Conservation (phyloP, 1,139 yeast species). For the Pichia cactophila region DNA sequence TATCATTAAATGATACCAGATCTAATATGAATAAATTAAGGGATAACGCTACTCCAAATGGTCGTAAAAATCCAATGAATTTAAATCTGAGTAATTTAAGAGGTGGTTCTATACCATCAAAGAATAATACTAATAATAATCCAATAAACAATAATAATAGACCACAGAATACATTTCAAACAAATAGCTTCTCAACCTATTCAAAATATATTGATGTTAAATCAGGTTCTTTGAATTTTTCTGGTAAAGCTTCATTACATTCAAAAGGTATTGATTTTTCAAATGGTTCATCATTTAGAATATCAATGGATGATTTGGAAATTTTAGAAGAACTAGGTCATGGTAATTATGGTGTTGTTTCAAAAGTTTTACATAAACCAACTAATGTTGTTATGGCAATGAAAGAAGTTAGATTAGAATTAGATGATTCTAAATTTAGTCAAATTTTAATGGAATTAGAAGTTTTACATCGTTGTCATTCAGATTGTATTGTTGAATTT, state of each 20-base stretch:
- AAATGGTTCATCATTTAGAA: slow-evolving; percentile 79
- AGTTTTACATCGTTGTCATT: slow-evolving; percentile 80
- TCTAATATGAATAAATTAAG: slow-evolving; percentile 17
- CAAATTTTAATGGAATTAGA: slow-evolving; percentile 96
- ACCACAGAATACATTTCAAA: slow-evolving; percentile 38
- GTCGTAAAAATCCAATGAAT: slow-evolving; percentile 9
- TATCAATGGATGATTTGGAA: slow-evolving; percentile 81
- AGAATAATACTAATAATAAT: background rate
- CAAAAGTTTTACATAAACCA: slow-evolving; percentile 90
- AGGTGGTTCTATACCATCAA: background rate
- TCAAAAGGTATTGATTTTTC: slow-evolving; percentile 88
- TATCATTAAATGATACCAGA: slow-evolving; percentile 5
- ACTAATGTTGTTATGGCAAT: slow-evolving; percentile 91
- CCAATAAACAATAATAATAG: background rate
- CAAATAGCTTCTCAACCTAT: slow-evolving; percentile 56
- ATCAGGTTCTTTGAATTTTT: slow-evolving; percentile 84
- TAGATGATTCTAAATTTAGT: slow-evolving; percentile 84
- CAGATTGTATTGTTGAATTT: slow-evolving; percentile 88
- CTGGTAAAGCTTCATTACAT: slow-evolving; percentile 88
- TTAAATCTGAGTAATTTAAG: slow-evolving; percentile 7
- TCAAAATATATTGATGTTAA: slow-evolving; percentile 84
- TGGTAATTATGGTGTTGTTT: slow-evolving; percentile 93
- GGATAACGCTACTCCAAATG: slow-evolving; percentile 19
- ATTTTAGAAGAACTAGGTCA: slow-evolving; percentile 81
- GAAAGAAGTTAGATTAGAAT: slow-evolving; percentile 89